These are phyloP conservation scores for Boletus vermiculosoides DNA, from an alignment of 768 basidiomycete species.

Conservation along the genomic window DNA sequence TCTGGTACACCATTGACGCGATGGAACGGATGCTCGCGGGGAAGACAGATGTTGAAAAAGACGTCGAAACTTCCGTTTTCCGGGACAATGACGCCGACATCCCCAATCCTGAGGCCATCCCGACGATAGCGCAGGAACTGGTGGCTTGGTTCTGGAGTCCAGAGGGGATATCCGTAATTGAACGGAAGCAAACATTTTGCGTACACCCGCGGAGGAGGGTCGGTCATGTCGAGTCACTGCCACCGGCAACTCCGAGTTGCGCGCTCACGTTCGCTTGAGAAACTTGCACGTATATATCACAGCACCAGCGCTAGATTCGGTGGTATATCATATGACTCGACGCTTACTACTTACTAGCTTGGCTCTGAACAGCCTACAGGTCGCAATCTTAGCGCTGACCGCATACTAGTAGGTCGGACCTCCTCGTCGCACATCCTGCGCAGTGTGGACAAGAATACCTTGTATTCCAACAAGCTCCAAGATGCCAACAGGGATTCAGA, in stretches of 20 bases:
- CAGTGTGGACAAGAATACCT: too few species aligned
- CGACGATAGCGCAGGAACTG: conserved; percentile 24
- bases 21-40: conserved; percentile 28
- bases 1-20: conserved; percentile 23
- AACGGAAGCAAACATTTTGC: conserved; percentile 1
- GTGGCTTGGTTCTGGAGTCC: conserved; percentile 29
- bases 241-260: background rate
- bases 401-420: background rate
- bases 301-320: too few species aligned
- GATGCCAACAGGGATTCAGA: background rate
- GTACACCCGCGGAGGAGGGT: conserved; percentile 13
- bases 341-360: too few species aligned
- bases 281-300: too few species aligned
- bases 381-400: background rate
- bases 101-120: conserved; percentile 34
- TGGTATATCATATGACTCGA: too few species aligned
- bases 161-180: conserved; percentile 32
- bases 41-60: conserved; percentile 37
- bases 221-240: conserved; percentile 2
- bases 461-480: background rate
- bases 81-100: conserved; percentile 33
- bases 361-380: too few species aligned
- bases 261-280: too few species aligned
- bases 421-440: background rate
- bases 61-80: conserved; percentile 35